Conservation (phyloP, 2,329 filamentous ascomycete species). For the Epichloe festucae region DNA sequence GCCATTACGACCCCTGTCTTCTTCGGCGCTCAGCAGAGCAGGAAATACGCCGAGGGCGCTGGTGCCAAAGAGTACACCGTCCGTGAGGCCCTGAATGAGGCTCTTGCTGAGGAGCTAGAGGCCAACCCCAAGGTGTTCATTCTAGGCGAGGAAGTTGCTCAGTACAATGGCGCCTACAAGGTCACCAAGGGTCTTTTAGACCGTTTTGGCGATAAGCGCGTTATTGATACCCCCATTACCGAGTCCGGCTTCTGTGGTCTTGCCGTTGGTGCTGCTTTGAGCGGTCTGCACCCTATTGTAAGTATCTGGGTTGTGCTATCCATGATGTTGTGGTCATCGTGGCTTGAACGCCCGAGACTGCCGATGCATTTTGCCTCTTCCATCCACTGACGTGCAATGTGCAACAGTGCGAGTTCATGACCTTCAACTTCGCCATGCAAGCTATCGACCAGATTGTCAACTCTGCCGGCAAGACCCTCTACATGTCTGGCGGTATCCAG, state of each 20-base stretch:
- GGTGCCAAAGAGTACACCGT: conserved; percentile 89
- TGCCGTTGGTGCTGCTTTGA: conserved; percentile 86
- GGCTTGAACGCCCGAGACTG: not conserved
- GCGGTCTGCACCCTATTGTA: conserved; percentile 86
- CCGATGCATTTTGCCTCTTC: not conserved
- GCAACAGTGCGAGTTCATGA: conserved; percentile 94
- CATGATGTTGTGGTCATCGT: too few species aligned
- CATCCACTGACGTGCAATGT: conserved; percentile 1
- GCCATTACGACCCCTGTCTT: conserved; percentile 22
- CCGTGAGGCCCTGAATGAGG: conserved; percentile 94
- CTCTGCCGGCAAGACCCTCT: conserved; percentile 96
- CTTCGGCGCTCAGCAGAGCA: conserved; percentile 32
- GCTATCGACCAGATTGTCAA: conserved; percentile 99
- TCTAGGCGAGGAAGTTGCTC: conserved; percentile 93
- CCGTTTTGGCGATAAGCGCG: conserved; percentile 91
- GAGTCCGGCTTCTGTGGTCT: conserved; percentile 92
- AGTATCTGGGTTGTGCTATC: conserved; percentile 26
- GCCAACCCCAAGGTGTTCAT: conserved; percentile 89
- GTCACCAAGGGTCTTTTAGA: conserved; percentile 96
- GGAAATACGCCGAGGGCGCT: conserved; percentile 41
- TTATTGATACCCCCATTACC: conserved; percentile 97
- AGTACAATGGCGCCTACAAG: conserved; percentile 99
- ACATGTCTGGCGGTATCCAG: conserved; percentile 99
- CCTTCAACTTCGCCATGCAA: conserved; percentile 99
- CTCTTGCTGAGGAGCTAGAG: conserved; percentile 94